Evolutionary conservation across 805 yeast genomes (phyloP).

Genomic region (Grigorovia humatica): DNA sequence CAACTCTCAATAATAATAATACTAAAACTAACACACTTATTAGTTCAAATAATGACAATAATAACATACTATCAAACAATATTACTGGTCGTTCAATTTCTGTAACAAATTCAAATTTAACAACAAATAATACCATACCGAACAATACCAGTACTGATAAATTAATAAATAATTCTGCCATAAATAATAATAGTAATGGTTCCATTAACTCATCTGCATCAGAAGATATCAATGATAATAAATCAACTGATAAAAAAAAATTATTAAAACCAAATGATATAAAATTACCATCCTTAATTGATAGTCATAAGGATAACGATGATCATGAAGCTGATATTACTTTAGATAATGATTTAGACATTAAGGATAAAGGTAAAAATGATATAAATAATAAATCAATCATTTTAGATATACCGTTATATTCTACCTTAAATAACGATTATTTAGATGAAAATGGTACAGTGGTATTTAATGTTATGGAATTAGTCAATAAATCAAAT

Average conservation of each 20-base stretch:
- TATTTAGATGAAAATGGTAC: constrained; percentile 30
- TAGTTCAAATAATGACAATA: too few relatives aligned
- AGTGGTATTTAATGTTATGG: constrained; percentile 23
- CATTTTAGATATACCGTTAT: constrained; percentile 24
- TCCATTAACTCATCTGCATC: too few relatives aligned
- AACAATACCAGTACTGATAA: too few relatives aligned
- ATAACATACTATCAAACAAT: too few relatives aligned
- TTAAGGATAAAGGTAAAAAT: constrained; percentile 2
- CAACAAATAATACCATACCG: too few relatives aligned
- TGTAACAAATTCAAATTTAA: too few relatives aligned
- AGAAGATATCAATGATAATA: not conserved
- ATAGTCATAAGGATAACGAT: not conserved
- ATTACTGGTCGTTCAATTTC: too few relatives aligned
- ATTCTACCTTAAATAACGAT: constrained; percentile 16
- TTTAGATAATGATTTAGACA: not conserved
- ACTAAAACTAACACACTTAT: too few relatives aligned
- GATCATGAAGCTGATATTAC: not conserved
- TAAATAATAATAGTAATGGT: not conserved
- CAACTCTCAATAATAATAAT: too few relatives aligned
- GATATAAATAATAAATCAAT: constrained; percentile 8
- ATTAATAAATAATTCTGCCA: not conserved
- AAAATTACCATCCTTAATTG: constrained; percentile 15
- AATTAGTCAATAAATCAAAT: constrained; percentile 3
- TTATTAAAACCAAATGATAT: constrained; percentile 12
- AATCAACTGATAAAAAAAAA: not conserved